phyloP scores from a whole-genome alignment of 352 stramenopile genomes.

The Peronospora destructor region DNA sequence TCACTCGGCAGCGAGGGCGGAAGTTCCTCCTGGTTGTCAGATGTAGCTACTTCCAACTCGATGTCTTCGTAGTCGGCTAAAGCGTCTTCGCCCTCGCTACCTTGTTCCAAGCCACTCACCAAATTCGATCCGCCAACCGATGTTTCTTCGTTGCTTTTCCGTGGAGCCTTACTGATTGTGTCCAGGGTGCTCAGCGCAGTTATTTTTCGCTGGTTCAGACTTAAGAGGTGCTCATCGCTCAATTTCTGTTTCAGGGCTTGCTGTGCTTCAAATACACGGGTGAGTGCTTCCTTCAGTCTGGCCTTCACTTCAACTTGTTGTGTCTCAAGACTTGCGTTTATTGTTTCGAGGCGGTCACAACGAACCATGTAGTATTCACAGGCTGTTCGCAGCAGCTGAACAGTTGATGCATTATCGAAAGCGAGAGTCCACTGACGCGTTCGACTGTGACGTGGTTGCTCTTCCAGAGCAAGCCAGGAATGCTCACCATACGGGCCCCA shows the following conservation, averaged over 20 bases:
- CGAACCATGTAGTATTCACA: slow-evolving; percentile 28
- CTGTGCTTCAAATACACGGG: slow-evolving; percentile 17
- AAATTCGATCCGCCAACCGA: neutral
- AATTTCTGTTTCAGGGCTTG: slow-evolving; percentile 6
- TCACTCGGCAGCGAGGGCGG: neutral
- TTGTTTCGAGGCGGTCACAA: slow-evolving; percentile 16
- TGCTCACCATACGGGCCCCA: slow-evolving; percentile 11
- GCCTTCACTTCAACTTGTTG: slow-evolving; percentile 17
- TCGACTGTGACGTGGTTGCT: slow-evolving; percentile 10
- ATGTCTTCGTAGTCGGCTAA: neutral
- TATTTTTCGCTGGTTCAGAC: slow-evolving; percentile 10
- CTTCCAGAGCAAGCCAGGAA: slow-evolving; percentile 17
- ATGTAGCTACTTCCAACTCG: neutral
- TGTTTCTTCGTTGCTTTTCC: slow-evolving; percentile 4
- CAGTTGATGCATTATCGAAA: slow-evolving; percentile 10
- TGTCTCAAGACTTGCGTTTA: slow-evolving; percentile 10
- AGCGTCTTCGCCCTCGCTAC: neutral
- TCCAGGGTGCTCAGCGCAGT: slow-evolving; percentile 10
- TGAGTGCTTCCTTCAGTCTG: slow-evolving; percentile 21
- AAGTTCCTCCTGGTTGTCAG: neutral
- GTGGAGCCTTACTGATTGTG: neutral
- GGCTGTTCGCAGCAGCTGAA: slow-evolving; percentile 21
- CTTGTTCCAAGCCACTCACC: neutral
- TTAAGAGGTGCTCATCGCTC: neutral
- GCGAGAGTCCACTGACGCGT: slow-evolving; percentile 7